These are phyloP conservation scores for Sclerotinia trifoliorum DNA, from an alignment of 2,329 filamentous ascomycete genomes.

Conservation along the genomic window DNA sequence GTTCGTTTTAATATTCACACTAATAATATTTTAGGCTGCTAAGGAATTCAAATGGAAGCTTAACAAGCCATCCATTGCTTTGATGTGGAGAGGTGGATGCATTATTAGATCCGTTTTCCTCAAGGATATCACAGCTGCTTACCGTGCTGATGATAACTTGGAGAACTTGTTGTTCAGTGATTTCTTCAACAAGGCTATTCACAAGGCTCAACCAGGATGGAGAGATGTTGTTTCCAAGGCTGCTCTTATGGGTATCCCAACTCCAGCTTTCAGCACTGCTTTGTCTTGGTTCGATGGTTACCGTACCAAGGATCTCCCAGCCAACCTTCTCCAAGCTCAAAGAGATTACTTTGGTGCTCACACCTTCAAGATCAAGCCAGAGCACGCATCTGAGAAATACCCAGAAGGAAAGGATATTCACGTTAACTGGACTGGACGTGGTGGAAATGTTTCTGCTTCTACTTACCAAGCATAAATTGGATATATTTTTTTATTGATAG, in stretches of 20 bases:
- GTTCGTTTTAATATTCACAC: conserved; percentile 21
- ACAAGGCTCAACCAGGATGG: conserved; percentile 92
- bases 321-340: conserved; percentile 98
- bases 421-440: conserved; percentile 99
- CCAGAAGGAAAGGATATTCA: conserved; percentile 85
- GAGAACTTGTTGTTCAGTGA: conserved; percentile 98
- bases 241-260: conserved; percentile 91
- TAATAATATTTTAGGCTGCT: conserved; percentile 64
- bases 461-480: conserved; percentile 85
- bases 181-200: conserved; percentile 99
- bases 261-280: conserved; percentile 93
- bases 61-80: conserved; percentile 99
- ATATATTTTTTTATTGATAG: conserved; percentile 3
- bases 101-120: conserved; percentile 99
- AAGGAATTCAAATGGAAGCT: conserved; percentile 98
- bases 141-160: conserved; percentile 89
- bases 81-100: conserved; percentile 99
- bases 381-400: conserved; percentile 74
- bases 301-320: conserved; percentile 93
- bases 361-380: conserved; percentile 86
- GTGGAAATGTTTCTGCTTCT: conserved; percentile 94
- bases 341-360: conserved; percentile 98
- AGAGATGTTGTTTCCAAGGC: conserved; percentile 88
- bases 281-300: conserved; percentile 99
- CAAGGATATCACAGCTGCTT: conserved; percentile 98